Evolutionary conservation across 768 basidiomycete genomes (phyloP).

Genomic region (Imleria badia): DNA sequence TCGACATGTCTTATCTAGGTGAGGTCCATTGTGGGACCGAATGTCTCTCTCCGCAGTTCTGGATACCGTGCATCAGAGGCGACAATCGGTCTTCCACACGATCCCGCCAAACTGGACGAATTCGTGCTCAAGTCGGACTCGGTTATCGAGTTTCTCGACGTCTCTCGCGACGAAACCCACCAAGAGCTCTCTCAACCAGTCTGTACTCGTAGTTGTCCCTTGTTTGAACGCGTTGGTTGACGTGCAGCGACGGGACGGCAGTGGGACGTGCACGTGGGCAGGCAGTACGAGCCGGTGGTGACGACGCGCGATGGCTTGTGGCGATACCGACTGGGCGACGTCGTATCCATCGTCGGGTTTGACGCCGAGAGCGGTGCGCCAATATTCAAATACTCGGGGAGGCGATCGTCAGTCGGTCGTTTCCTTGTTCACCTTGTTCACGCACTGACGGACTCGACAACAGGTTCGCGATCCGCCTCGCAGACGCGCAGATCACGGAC

Average conservation of each 20-base stretch:
- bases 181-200: constrained; percentile 18
- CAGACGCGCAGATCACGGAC: constrained; percentile 1
- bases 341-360: constrained; percentile 20
- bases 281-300: constrained; percentile 18
- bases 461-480: constrained; percentile 11
- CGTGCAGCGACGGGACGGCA: background rate
- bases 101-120: constrained; percentile 2
- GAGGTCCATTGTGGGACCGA: constrained; percentile 12
- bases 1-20: constrained; percentile 2
- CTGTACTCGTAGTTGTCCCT: background rate
- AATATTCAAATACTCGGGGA: constrained; percentile 11
- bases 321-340: constrained; percentile 22
- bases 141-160: constrained; percentile 18
- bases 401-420: constrained; percentile 8
- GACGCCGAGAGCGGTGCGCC: constrained; percentile 2
- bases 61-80: constrained; percentile 15
- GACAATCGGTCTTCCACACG: background rate
- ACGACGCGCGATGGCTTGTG: constrained; percentile 24
- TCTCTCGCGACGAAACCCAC: constrained; percentile 3
- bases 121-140: constrained; percentile 3
- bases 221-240: background rate
- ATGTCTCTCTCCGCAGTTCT: background rate
- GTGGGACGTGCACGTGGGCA: constrained; percentile 18
- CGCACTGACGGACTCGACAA: background rate
- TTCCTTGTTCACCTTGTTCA: no score